These are phyloP conservation scores for Stenocarpella maydis DNA, from an alignment of 2,329 filamentous ascomycete species.

Conservation along the genomic window DNA sequence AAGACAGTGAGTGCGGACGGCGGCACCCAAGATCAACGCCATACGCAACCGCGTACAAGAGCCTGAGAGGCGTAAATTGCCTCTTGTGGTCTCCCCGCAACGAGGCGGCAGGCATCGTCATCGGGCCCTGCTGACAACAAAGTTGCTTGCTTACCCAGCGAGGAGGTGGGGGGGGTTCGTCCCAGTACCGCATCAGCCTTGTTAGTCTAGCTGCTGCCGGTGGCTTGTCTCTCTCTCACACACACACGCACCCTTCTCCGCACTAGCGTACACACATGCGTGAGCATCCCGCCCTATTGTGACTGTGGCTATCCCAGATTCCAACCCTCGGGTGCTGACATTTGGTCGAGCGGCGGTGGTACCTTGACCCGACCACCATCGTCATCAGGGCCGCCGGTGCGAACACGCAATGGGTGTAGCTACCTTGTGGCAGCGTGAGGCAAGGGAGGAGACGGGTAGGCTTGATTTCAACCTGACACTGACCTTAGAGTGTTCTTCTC, in stretches of 20 bases:
- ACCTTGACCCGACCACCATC: not conserved
- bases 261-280: not conserved
- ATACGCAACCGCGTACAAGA: not conserved
- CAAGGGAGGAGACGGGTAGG: not conserved
- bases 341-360: not conserved
- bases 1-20: not conserved
- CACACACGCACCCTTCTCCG: not conserved
- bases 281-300: not conserved
- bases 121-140: conserved; percentile 13
- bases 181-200: not conserved
- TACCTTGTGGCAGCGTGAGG: not conserved
- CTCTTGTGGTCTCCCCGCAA: not conserved
- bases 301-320: not conserved
- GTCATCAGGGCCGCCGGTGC: not conserved
- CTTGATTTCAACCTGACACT: not conserved
- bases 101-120: not conserved
- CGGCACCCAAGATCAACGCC: too few relatives aligned
- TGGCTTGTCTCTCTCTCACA: not conserved
- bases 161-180: too few relatives aligned
- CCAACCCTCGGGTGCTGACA: conserved; percentile 13
- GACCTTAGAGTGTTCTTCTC: not conserved
- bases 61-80: conserved; percentile 3
- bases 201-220: not conserved
- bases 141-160: conserved; percentile 16
- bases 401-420: not conserved